Conservation (phyloP, 1,284 basidiomycete species). For the Microbotryum intermedium region DNA sequence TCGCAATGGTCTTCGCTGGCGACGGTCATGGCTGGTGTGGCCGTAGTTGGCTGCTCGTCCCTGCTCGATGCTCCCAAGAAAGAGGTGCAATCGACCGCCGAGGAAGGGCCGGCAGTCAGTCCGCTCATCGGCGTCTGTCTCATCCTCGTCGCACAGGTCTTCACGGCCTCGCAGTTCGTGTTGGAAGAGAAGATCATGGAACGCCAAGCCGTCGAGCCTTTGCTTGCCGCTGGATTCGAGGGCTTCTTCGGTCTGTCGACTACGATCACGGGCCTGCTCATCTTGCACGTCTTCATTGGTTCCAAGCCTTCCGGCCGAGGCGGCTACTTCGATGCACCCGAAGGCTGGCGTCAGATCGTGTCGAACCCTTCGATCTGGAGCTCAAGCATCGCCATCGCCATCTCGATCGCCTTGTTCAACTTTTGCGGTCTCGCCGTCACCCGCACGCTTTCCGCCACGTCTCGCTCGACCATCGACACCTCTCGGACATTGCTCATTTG, state of each 20-base stretch:
- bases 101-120: slow-evolving; percentile 11
- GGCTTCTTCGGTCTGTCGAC: slow-evolving; percentile 82
- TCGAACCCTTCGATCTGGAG: slow-evolving; percentile 66
- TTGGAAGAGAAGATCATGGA: slow-evolving; percentile 93
- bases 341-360: slow-evolving; percentile 84
- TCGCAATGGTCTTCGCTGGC: slow-evolving; percentile 74
- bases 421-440: slow-evolving; percentile 54
- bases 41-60: slow-evolving; percentile 82
- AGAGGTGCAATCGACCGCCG: slow-evolving; percentile 50
- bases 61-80: slow-evolving; percentile 67
- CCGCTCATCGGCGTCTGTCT: slow-evolving; percentile 63
- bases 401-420: slow-evolving; percentile 81
- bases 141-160: slow-evolving; percentile 92
- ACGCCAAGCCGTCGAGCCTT: slow-evolving; percentile 76
- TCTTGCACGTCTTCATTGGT: slow-evolving; percentile 50
- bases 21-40: slow-evolving; percentile 83
- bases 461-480: slow-evolving; percentile 68
- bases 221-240: slow-evolving; percentile 88
- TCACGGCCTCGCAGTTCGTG: slow-evolving; percentile 84
- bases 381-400: slow-evolving; percentile 54
- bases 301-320: slow-evolving; percentile 47
- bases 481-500: slow-evolving; percentile 91
- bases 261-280: slow-evolving; percentile 62
- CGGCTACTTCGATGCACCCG: slow-evolving; percentile 82
- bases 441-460: slow-evolving; percentile 54